Evolutionary conservation across 2,329 filamentous ascomycete species (phyloP).

Genomic region (Trichophyton rubrum): DNA sequence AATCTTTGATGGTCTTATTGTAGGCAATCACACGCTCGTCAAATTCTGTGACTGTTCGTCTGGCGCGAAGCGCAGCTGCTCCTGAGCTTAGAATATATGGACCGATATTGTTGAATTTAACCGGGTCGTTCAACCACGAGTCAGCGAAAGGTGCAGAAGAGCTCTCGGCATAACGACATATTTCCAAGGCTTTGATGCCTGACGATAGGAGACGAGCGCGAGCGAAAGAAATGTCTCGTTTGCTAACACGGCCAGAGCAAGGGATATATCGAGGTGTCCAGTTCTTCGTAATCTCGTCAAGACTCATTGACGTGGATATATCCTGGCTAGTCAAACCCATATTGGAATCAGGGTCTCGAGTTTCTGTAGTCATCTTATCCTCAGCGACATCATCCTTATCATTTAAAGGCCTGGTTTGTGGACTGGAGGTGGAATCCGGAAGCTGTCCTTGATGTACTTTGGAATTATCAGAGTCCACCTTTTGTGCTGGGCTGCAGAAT

Average conservation of each 20-base stretch:
- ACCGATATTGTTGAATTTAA: slow-evolving; percentile 22
- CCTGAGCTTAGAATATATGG: slow-evolving; percentile 35
- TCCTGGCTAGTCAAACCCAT: neutral
- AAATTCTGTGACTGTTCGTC: slow-evolving; percentile 38
- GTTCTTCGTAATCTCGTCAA: slow-evolving; percentile 35
- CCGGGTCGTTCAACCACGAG: slow-evolving; percentile 20
- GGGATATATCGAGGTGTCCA: slow-evolving; percentile 43
- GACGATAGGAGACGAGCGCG: slow-evolving; percentile 65
- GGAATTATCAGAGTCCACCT: neutral
- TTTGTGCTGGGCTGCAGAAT: neutral
- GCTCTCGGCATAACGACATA: slow-evolving; percentile 52
- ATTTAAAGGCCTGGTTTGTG: neutral
- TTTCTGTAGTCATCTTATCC: neutral
- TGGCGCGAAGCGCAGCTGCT: slow-evolving; percentile 43
- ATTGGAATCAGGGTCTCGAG: neutral
- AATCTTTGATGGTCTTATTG: slow-evolving; percentile 33
- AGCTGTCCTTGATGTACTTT: neutral
- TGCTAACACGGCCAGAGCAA: slow-evolving; percentile 37
- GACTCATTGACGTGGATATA: slow-evolving; percentile 20
- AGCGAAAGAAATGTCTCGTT: slow-evolving; percentile 68
- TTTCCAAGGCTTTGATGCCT: slow-evolving; percentile 80
- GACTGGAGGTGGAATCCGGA: neutral
- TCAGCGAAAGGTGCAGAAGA: slow-evolving; percentile 6
- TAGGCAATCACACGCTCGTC: slow-evolving; percentile 35
- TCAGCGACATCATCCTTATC: neutral